Percentiles rank a stretch among this genome's conserved stretches.
These are phyloP conservation scores for Lachancea fermentati DNA, from an alignment of 805 yeast genomes.

Conservation along the genomic window DNA sequence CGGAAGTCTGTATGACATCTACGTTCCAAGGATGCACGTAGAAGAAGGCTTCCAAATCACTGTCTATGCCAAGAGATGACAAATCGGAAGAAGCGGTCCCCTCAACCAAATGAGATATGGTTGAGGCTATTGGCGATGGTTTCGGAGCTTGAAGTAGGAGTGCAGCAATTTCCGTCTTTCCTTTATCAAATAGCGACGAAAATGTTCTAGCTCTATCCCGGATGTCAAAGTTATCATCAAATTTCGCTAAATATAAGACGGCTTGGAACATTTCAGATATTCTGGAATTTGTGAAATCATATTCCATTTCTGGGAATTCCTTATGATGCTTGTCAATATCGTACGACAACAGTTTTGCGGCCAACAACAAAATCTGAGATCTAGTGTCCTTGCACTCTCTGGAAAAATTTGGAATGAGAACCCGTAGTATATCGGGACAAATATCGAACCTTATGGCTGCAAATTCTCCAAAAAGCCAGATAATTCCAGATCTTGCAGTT, in stretches of 20 bases:
- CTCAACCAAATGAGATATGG: neutral
- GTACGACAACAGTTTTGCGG: constrained; percentile 64
- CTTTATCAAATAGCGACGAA: constrained; percentile 49
- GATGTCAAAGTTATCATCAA: constrained; percentile 69
- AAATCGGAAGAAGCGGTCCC: constrained; percentile 12
- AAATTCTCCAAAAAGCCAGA: constrained; percentile 91
- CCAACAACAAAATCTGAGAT: constrained; percentile 61
- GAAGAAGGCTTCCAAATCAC: constrained; percentile 21
- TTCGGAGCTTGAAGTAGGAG: constrained; percentile 74
- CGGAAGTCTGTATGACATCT: constrained; percentile 19
- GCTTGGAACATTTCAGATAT: constrained; percentile 52
- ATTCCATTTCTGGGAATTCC: constrained; percentile 21
- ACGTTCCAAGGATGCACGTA: constrained; percentile 41
- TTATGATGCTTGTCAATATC: constrained; percentile 39
- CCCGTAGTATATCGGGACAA: constrained; percentile 73
- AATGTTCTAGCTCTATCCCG: constrained; percentile 82
- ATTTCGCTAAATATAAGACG: constrained; percentile 58
- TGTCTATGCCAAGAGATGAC: constrained; percentile 20
- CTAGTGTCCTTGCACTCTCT: constrained; percentile 54
- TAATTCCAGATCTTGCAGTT: constrained; percentile 70
- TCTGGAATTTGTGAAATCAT: constrained; percentile 32
- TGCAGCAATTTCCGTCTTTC: constrained; percentile 55
- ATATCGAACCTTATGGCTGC: constrained; percentile 41
- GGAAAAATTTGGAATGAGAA: constrained; percentile 47
- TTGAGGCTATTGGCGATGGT: constrained; percentile 43